Evolutionary conservation across 148 eudicot species (phyloP), one percentile per base, ranked within the genome.

Genomic region (Fagopyrum esculentum): DNA sequence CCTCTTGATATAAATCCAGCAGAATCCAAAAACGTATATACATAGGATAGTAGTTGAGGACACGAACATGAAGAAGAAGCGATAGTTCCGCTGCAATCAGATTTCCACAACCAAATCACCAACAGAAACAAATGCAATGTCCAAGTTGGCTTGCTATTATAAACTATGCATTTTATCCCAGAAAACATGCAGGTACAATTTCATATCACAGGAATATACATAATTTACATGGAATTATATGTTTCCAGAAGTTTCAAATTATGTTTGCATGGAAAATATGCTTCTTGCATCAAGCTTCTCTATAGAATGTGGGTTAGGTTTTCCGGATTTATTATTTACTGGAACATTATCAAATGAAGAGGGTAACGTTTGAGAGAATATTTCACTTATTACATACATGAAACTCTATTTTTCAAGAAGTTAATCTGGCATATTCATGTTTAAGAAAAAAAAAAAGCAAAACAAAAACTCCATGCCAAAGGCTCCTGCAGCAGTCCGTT

Each of bases 1-100:
- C 81, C 87, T 87, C 81, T 70, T 88, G 78, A 95, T 95, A 86
- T 90, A 89, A 64, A 95, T 84, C 96, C 99, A 95, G 87, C 99
- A 95, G 85, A 92, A 95, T 70, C 88, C 81, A 77, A 90, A 90
- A 26, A 95, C 93, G 64, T 90, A 95, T 81, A 89, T 76, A 79
- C 97, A 92, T 69, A 95, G 92, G 71, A 95, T 88, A 9, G 99
- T 90, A 48, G 96, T 87, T 44, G 96, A 87, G 78, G 85, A 86
- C 75, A 95, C 99, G 74, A 95, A 95, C 99, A 95, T 89, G 87
- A 95, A 95, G 89, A 95, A 95, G 87, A 90, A 92, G 55, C 99
- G 87, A 79, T 95, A 95, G 80, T 95, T 95, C 76, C 99, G 84
- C 99, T 95, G 97, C 87, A 87, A 43, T 59, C 54, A 77, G 29